These are phyloP conservation scores for Paramecium primaurelia DNA, from an alignment of 73 alveolate species.

Conservation along the genomic window DNA sequence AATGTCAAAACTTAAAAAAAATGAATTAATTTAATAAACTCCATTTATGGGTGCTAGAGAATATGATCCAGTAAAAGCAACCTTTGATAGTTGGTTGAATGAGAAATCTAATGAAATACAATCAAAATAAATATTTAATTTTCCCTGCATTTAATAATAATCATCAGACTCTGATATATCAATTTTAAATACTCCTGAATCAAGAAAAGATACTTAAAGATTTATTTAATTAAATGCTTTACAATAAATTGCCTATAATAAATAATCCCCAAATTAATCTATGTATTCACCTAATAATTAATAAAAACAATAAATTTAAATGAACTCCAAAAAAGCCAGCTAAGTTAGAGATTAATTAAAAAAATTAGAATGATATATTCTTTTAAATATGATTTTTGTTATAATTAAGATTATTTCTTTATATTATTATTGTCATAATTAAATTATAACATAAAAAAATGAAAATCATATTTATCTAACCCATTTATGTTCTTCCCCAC, in stretches of 20 bases:
- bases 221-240: background rate
- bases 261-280: background rate
- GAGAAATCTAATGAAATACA: background rate
- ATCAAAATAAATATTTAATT: background rate
- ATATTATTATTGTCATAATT: background rate
- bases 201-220: background rate
- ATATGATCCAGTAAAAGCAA: background rate
- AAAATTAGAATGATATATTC: background rate
- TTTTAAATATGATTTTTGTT: too few relatives aligned
- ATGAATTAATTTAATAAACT: background rate
- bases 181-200: background rate
- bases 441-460: background rate
- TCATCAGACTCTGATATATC: background rate
- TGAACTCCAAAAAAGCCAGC: background rate
- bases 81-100: background rate
- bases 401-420: too few relatives aligned
- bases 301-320: background rate
- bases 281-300: background rate
- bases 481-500: conserved; percentile 13
- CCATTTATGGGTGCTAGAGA: conserved; percentile 18
- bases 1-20: background rate
- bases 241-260: background rate
- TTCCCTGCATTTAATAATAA: background rate
- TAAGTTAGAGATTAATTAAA: conserved; percentile 6
- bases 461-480: background rate